A percentile compares a stretch with the other conserved stretches of the same genome.
Evolutionary conservation across 495 filamentous ascomycete genomes (phyloP).

Genomic region (Acidomyces sp.): DNA sequence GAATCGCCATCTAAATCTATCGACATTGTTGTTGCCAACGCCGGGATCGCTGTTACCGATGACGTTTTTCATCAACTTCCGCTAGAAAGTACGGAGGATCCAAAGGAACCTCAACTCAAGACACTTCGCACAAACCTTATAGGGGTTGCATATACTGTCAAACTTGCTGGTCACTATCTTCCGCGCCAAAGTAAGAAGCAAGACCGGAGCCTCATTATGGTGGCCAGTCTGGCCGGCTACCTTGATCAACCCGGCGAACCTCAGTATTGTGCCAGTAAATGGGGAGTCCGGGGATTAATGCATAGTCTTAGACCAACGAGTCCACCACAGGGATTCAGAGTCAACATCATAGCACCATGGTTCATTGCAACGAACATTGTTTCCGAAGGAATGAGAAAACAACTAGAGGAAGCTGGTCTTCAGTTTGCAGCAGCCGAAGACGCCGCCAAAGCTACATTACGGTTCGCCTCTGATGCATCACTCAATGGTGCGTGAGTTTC

Average conservation of each 20-base stretch:
- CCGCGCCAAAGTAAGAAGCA: slow-evolving; percentile 6
- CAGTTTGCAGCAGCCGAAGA: slow-evolving; percentile 9
- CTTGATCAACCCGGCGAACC: slow-evolving; percentile 6
- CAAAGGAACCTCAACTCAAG: slow-evolving; percentile 39
- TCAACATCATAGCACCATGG: slow-evolving; percentile 11
- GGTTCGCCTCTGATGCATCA: slow-evolving; percentile 5
- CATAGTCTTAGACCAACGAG: slow-evolving; percentile 3
- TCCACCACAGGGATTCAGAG: slow-evolving; percentile 1
- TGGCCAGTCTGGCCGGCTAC: slow-evolving; percentile 8
- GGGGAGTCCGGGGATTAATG: slow-evolving; percentile 12
- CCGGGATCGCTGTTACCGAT: slow-evolving; percentile 41
- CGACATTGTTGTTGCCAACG: slow-evolving; percentile 54
- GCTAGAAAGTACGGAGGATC: slow-evolving; percentile 25
- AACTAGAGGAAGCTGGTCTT: slow-evolving; percentile 1
- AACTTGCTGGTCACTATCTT: slow-evolving; percentile 50
- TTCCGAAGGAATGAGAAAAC: background rate
- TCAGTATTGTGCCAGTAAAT: slow-evolving; percentile 13
- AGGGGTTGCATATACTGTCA: slow-evolving; percentile 50
- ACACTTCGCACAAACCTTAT: slow-evolving; percentile 48
- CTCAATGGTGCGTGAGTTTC: slow-evolving; percentile 11
- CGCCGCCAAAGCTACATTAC: slow-evolving; percentile 6
- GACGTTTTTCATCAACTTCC: slow-evolving; percentile 25
- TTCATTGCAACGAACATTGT: slow-evolving; percentile 9
- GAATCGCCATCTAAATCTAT: slow-evolving; percentile 42
- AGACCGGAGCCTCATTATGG: slow-evolving; percentile 5